Conservation (phyloP, 108 stramenopile species). For the Cyclotella baltica region DNA sequence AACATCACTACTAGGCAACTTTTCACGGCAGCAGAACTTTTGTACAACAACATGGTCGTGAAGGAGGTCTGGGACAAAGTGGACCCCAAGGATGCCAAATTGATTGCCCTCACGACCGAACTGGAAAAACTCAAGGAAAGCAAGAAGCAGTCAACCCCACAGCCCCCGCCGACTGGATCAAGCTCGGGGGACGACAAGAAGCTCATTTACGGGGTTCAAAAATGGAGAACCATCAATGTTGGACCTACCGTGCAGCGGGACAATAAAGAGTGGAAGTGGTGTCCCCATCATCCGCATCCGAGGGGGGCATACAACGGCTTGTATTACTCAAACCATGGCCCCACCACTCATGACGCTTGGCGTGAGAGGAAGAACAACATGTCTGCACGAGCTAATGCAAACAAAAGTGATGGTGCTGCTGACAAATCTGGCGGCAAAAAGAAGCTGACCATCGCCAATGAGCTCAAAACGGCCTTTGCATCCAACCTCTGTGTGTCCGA, state of each 20-base stretch:
- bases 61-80: neutral
- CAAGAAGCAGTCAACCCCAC: neutral
- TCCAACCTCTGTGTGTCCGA: constrained; percentile 11
- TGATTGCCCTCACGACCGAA: neutral
- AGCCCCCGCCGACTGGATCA: neutral
- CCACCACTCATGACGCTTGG: constrained; percentile 4
- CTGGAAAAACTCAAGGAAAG: neutral
- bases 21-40: neutral
- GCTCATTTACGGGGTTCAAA: neutral
- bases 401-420: neutral
- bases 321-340: neutral
- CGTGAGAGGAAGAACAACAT: neutral
- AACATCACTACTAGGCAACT: neutral
- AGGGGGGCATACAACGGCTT: neutral
- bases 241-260: neutral
- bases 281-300: constrained; percentile 8
- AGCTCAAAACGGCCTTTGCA: constrained; percentile 2
- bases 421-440: neutral
- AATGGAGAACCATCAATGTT: neutral
- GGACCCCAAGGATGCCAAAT: constrained; percentile 4
- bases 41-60: neutral
- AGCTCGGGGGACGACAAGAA: neutral
- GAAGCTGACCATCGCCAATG: constrained; percentile 1
- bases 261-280: neutral
- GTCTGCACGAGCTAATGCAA: neutral